Conservation (phyloP, 257 asterid species). For the Solanum neorickii region DNA sequence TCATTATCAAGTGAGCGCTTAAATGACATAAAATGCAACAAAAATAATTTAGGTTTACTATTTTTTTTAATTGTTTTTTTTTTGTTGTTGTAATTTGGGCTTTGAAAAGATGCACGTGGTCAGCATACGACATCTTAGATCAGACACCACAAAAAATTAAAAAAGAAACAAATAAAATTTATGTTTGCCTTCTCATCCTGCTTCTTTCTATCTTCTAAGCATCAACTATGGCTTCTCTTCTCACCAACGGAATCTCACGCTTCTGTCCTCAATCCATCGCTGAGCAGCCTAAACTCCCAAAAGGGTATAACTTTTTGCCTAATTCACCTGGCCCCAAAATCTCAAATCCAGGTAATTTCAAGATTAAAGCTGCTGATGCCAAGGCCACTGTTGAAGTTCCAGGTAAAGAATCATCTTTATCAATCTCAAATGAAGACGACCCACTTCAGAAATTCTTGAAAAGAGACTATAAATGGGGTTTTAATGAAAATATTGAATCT, state of each 20-base stretch:
- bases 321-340: slow-evolving; percentile 15
- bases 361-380: slow-evolving; percentile 48
- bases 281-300: slow-evolving; percentile 16
- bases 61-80: not conserved
- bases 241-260: slow-evolving; percentile 51
- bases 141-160: slow-evolving; percentile 9
- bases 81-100: not conserved
- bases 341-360: slow-evolving; percentile 38
- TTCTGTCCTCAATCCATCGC: slow-evolving; percentile 39
- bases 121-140: slow-evolving; percentile 19
- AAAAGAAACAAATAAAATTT: not conserved
- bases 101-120: slow-evolving; percentile 32
- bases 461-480: slow-evolving; percentile 85
- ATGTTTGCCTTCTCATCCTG: not conserved
- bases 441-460: slow-evolving; percentile 66
- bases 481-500: slow-evolving; percentile 73
- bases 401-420: slow-evolving; percentile 25
- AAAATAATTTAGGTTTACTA: too few species aligned
- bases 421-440: slow-evolving; percentile 38
- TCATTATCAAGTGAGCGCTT: too few species aligned
- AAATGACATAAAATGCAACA: not conserved
- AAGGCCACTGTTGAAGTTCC: slow-evolving; percentile 26
- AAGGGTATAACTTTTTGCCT: slow-evolving; percentile 13
- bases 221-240: slow-evolving; percentile 55
- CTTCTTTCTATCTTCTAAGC: not conserved